Conservation (phyloP, 257 asterid genomes). For the Cynanchum wilfordii region DNA sequence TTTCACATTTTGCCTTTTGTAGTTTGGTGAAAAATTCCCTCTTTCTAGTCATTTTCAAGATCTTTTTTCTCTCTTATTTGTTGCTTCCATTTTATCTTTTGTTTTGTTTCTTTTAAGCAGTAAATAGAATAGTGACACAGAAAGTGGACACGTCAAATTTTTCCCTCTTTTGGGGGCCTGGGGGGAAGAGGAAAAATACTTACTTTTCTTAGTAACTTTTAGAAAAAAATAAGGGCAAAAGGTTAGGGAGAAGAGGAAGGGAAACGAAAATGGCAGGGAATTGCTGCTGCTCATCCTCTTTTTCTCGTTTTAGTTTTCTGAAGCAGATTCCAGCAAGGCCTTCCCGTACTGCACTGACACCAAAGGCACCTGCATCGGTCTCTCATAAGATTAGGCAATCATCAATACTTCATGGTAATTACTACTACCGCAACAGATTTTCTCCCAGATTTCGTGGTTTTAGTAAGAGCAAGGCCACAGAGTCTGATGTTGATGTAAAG, state of each 20-base stretch:
- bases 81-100: not conserved
- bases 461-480: slow-evolving; percentile 38
- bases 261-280: slow-evolving; percentile 43
- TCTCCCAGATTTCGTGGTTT: not conserved
- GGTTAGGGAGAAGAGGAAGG: not conserved
- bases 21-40: no score
- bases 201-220: not conserved
- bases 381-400: not conserved
- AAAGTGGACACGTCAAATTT: slow-evolving; percentile 6
- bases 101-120: not conserved
- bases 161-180: no score
- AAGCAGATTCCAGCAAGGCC: slow-evolving; percentile 19
- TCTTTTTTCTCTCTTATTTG: not conserved
- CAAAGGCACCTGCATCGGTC: not conserved
- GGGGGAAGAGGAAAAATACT: no score
- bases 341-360: not conserved
- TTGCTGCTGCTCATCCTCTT: slow-evolving; percentile 21
- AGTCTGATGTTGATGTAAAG: slow-evolving; percentile 31
- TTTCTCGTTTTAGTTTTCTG: slow-evolving; percentile 18
- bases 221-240: not conserved
- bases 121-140: not conserved
- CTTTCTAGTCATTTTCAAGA: not conserved
- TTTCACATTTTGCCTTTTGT: not conserved
- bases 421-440: not conserved
- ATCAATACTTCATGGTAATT: not conserved